Base-by-base conservation (phyloP, 2,329 filamentous ascomycete genomes). In the Aspergillus brunneoviolaceus region DNA sequence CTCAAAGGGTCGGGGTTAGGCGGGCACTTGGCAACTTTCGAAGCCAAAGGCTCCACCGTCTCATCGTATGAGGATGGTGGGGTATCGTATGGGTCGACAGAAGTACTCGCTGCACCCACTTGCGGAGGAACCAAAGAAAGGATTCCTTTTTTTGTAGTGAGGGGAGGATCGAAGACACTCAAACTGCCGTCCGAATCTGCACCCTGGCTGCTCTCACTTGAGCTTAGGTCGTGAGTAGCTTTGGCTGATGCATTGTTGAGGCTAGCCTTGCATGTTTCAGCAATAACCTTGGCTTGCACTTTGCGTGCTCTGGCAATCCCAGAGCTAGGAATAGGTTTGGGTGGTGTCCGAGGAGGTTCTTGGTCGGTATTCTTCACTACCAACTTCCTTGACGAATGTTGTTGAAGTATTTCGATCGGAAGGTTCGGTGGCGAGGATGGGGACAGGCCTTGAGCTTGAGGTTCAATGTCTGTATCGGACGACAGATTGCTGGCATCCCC, bases 41-140 rank as follows among this genome's bases (percentile, higher is more conserved):
- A 50, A 39, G 58, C 58, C 23, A 68, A 55, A 23, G 51, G 48
- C n/a, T 62, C 63, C 2, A 70, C 66, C 21, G 35, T 19, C 21
- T 76, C 74, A 23, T 76, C 74, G 49, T 65, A 76, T 47, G 74
- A 76, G 2, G 74, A 76, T 7, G 73, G 72, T 0, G 74, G 73
- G 2, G 72, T 76, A 39, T 72, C 69, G 29, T 62, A 60, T 21
- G 50, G 53, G 9, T 60, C 58, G 49, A 35, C 47, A 21, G 60
- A 65, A 6, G 55, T 56, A 27, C 62, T 65, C 27, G 55, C 25
- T 51, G 61, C 60, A 47, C 67, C 64, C 16, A 74, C 61, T 57
- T 72, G 70, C 4, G 68, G 50, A 7, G 72, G 72, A 14, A 71
- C 58, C 48, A 74, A 70, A n/a, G 65, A 35, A 5, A 69, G 49